Base-by-base conservation (phyloP, 2,329 filamentous ascomycete species). In the Curvularia sp. region DNA sequence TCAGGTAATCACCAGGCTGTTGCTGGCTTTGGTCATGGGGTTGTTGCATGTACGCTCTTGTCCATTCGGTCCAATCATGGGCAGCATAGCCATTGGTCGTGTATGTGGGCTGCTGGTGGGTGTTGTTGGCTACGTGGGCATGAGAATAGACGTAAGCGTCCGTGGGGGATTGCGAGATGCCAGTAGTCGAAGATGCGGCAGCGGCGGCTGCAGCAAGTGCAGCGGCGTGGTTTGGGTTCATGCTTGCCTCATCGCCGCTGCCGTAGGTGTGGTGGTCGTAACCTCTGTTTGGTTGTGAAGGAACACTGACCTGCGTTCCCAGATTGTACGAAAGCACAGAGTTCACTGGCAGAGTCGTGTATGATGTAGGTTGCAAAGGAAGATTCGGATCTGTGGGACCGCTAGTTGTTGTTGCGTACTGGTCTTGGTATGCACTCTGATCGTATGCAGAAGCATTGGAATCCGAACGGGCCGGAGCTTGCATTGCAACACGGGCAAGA, bases 401-500 rank as follows among this genome's bases (percentile, higher is more conserved):
- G 46, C 43, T 64, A 6, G 61, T 47, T 19, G 65, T 27, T 34
- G 66, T 60, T 2, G 63, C 42, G 50, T 74, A 76, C 38, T 70
- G 66, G 13, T 69, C 64, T 28, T 61, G 66, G 45, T 71, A 74
- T 27, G 55, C 54, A 18, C 58, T 57, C 25, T 71, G 70, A 10
- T 67, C 65, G 21, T 75, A 75, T 3, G 67, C 50, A 36, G 65
- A 48, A 2, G 62, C 45, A 3, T 63, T 56, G 12, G 65, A 51
- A 18, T 70, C 47, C 25, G 50, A 55, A 10, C 55, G 69, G 25
- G 67, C 67, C 10, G 74, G 72, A 15, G 66, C 56, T 45, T 75
- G 73, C 41, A 75, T 56, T 2, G 70, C 74, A 5, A 75, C 75
- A 10, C 75, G 74, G 4, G 78, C 78, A 3, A 79, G 73, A 13